Percentiles rank a stretch among this genome's conserved stretches.
phyloP scores from a whole-genome alignment of 2,329 filamentous ascomycete genomes.

The Pseudodiploospora longispora region DNA sequence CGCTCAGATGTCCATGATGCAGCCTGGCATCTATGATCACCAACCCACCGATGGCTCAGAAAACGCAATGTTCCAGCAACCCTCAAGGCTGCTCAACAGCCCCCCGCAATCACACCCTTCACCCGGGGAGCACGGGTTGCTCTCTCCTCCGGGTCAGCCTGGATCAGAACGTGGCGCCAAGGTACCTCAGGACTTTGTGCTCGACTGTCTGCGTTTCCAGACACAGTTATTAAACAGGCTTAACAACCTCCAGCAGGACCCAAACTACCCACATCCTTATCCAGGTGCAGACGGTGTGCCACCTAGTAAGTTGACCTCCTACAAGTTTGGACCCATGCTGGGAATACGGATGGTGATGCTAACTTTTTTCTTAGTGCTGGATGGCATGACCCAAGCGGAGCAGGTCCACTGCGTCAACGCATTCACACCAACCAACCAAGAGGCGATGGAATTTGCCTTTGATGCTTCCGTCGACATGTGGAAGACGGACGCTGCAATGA shows the following conservation, averaged over 20 bases:
- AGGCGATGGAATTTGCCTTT: conserved; percentile 14
- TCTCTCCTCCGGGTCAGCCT: conserved; percentile 11
- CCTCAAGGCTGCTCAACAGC: conserved; percentile 11
- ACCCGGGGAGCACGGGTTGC: conserved; percentile 9
- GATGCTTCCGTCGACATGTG: conserved; percentile 11
- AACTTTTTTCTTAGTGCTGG: conserved; percentile 1
- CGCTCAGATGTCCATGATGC: conserved; percentile 6
- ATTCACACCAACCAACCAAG: conserved; percentile 10
- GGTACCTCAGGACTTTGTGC: conserved; percentile 14
- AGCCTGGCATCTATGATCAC: conserved; percentile 10
- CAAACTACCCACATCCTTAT: conserved; percentile 3
- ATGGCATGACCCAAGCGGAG: conserved; percentile 9
- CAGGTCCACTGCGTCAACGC: conserved; percentile 7
- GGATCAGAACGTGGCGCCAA: conserved; percentile 7
- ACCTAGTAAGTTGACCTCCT: conserved; percentile 2
- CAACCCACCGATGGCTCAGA: conserved; percentile 6
- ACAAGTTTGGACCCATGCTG: neutral
- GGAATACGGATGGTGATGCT: neutral
- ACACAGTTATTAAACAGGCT: conserved; percentile 15
- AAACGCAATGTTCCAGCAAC: conserved; percentile 9
- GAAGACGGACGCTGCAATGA: conserved; percentile 10
- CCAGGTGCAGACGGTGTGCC: conserved; percentile 1
- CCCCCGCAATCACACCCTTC: conserved; percentile 12
- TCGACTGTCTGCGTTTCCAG: conserved; percentile 19
- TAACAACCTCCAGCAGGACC: conserved; percentile 12